Percentiles rank a stretch among this genome's conserved stretches.
These are phyloP conservation scores for Delphinella strobiligena DNA, from an alignment of 2,329 filamentous ascomycete genomes.

Conservation along the genomic window DNA sequence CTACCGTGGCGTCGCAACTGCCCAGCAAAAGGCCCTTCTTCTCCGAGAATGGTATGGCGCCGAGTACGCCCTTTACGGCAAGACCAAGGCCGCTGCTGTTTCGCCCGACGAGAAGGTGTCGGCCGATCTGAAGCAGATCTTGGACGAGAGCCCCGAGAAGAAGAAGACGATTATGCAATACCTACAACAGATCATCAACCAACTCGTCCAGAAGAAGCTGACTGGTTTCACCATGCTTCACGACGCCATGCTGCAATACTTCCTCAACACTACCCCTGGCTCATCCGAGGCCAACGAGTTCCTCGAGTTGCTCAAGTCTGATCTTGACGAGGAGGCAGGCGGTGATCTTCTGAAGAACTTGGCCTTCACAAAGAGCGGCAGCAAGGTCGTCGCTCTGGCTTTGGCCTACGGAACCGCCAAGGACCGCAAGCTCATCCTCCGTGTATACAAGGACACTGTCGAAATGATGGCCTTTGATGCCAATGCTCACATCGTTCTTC, in stretches of 20 bases:
- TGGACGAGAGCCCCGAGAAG: constrained; percentile 72
- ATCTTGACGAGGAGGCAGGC: constrained; percentile 59
- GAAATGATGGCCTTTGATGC: constrained; percentile 72
- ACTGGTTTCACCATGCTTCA: constrained; percentile 96
- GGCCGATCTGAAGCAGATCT: constrained; percentile 61
- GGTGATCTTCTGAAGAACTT: constrained; percentile 89
- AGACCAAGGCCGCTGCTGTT: constrained; percentile 25
- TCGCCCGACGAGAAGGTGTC: constrained; percentile 34
- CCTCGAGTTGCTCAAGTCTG: constrained; percentile 78
- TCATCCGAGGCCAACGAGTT: constrained; percentile 79
- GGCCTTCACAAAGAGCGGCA: constrained; percentile 85
- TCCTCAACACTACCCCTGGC: constrained; percentile 63
- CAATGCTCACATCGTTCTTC: constrained; percentile 67
- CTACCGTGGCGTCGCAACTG: constrained; percentile 77
- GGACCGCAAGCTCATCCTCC: constrained; percentile 80
- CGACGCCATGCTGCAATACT: constrained; percentile 97
- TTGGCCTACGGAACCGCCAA: constrained; percentile 81
- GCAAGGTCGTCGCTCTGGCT: constrained; percentile 67
- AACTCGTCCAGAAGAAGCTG: constrained; percentile 88
- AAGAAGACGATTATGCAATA: constrained; percentile 75
- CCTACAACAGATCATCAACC: constrained; percentile 77
- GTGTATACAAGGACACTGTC: constrained; percentile 80
- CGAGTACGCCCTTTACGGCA: constrained; percentile 76
- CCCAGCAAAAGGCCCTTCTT: constrained; percentile 72
- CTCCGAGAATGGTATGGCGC: constrained; percentile 94